phyloP scores from a whole-genome alignment of 1,139 yeast genomes.

The Zygoascus sp. region DNA sequence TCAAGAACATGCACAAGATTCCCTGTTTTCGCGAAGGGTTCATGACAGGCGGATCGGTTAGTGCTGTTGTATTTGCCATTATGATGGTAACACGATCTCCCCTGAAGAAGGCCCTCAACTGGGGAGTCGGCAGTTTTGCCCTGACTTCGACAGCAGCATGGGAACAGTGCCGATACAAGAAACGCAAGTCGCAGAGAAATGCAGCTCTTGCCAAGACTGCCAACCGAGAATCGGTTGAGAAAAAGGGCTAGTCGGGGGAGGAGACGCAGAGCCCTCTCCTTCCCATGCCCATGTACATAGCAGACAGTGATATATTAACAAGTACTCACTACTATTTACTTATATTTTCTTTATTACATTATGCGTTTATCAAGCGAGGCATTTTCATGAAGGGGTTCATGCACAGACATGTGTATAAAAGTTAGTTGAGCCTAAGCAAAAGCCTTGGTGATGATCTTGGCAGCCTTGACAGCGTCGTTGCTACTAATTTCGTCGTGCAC shows the following conservation, averaged over 20 bases:
- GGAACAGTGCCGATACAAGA: conserved; percentile 82
- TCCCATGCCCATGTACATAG: too few species aligned
- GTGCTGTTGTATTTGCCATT: conserved; percentile 72
- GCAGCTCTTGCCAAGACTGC: conserved; percentile 36
- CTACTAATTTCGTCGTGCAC: conserved; percentile 52
- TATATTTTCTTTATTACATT: too few species aligned
- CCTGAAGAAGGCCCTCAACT: conserved; percentile 59
- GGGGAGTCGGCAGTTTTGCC: conserved; percentile 79
- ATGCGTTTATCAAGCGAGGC: neutral
- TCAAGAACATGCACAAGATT: conserved; percentile 55
- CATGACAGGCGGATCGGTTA: conserved; percentile 79
- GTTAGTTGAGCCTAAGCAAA: conserved; percentile 10
- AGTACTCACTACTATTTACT: neutral
- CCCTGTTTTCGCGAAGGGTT: conserved; percentile 93
- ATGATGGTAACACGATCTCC: conserved; percentile 59
- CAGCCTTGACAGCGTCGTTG: conserved; percentile 48
- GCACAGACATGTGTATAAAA: too few species aligned
- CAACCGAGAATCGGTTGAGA: neutral
- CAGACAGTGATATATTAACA: neutral
- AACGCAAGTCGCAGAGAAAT: conserved; percentile 59
- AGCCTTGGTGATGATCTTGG: conserved; percentile 21
- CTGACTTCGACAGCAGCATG: conserved; percentile 81
- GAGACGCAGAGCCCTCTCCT: neutral
- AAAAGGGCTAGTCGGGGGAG: neutral
- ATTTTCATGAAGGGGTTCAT: neutral